Percentiles rank a stretch among this genome's conserved stretches.
These are phyloP conservation scores for Xylaria nigripes DNA, from an alignment of 495 filamentous ascomycete genomes.

Conservation along the genomic window DNA sequence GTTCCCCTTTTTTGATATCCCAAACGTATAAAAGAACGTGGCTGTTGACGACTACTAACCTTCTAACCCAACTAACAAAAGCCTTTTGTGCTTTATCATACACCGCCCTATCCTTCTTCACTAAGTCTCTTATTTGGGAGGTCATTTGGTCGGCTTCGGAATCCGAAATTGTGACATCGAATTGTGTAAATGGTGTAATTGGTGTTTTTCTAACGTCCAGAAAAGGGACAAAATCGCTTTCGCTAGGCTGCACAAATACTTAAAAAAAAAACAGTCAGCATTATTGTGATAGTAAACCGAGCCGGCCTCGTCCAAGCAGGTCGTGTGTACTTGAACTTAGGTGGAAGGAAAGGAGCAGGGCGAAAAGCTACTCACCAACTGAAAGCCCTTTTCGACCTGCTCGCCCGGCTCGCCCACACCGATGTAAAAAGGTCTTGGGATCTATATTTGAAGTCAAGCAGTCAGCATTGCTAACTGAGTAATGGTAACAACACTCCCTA, in stretches of 20 bases:
- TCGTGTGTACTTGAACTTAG: neutral
- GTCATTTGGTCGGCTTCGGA: conserved; percentile 47
- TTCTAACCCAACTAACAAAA: conserved; percentile 83
- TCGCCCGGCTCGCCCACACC: conserved; percentile 85
- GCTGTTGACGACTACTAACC: neutral
- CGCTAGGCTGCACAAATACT: conserved; percentile 74
- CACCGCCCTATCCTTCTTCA: conserved; percentile 65
- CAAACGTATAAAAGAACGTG: neutral
- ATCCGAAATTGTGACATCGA: conserved; percentile 42
- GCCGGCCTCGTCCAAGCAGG: neutral
- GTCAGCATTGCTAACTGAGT: neutral
- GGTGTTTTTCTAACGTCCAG: conserved; percentile 86
- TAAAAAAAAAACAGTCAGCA: neutral
- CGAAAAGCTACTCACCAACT: conserved; percentile 30
- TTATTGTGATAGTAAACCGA: neutral
- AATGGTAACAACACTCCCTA: too few relatives aligned
- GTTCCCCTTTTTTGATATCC: neutral
- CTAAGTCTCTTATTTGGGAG: conserved; percentile 50
- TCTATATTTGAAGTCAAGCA: conserved; percentile 45
- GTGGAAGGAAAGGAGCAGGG: neutral
- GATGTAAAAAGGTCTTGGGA: conserved; percentile 90
- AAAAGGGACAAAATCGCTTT: conserved; percentile 85
- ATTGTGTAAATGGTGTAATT: conserved; percentile 51
- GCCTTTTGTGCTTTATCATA: conserved; percentile 83
- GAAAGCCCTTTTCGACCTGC: conserved; percentile 81